Evolutionary conservation across 106 monocot species (phyloP).

Genomic region (Xerophyta viscosa): DNA sequence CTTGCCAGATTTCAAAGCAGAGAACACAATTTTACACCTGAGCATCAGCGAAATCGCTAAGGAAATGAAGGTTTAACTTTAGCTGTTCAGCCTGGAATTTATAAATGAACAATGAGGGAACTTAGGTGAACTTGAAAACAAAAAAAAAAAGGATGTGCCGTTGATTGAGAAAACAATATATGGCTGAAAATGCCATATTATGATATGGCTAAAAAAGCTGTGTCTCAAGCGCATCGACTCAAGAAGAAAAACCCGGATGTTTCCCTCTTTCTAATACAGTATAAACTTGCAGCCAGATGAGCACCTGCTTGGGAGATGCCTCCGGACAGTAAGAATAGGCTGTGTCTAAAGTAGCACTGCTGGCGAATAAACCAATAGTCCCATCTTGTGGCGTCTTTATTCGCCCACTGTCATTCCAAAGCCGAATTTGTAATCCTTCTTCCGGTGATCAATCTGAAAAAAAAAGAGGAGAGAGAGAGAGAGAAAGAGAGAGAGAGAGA

Average conservation of each 20-base stretch:
- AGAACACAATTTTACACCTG: no score
- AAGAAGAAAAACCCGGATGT: conserved; percentile 13
- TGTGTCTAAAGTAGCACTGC: neutral
- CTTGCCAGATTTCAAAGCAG: no score
- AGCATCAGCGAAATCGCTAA: no score
- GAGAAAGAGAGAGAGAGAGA: no score
- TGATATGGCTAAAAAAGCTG: conserved; percentile 11
- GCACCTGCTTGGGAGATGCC: no score
- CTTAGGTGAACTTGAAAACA: neutral
- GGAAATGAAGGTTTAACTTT: no score
- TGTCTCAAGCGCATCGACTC: neutral
- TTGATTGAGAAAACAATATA: conserved; percentile 20
- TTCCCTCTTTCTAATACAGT: neutral
- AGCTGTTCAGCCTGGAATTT: no score
- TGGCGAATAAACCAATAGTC: neutral
- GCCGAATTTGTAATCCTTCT: conserved; percentile 98
- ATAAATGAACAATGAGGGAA: no score
- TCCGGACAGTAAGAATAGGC: neutral
- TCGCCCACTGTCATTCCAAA: conserved; percentile 97
- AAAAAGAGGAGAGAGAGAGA: no score
- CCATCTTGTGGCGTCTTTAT: conserved; percentile 11
- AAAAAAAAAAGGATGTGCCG: neutral
- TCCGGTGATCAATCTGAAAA: conserved; percentile 81
- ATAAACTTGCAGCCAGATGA: neutral
- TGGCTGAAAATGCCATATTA: conserved; percentile 19